Evolutionary conservation across 2,329 filamentous ascomycete genomes (phyloP).

Genomic region (Daldinia sp.): DNA sequence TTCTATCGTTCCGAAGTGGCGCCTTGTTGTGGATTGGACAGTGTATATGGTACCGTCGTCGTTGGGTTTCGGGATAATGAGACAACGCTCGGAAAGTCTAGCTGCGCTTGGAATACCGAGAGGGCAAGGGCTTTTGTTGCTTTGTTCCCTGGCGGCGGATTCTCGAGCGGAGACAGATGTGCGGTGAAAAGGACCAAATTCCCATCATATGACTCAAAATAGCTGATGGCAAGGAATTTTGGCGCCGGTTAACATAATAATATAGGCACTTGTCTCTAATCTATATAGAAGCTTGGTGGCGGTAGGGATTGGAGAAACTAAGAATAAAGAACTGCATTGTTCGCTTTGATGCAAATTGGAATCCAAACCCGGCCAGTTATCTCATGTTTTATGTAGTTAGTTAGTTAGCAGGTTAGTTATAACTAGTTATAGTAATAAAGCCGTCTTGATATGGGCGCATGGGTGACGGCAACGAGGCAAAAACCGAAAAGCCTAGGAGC

Average conservation of each 20-base stretch:
- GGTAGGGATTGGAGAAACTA: slow-evolving; percentile 11
- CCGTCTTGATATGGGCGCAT: neutral
- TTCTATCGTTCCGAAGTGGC: slow-evolving; percentile 17
- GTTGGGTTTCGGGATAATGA: slow-evolving; percentile 11
- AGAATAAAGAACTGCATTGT: slow-evolving; percentile 6
- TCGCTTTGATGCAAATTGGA: slow-evolving; percentile 13
- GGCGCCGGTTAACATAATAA: slow-evolving; percentile 15
- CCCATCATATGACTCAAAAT: slow-evolving; percentile 38
- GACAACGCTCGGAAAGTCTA: slow-evolving; percentile 8
- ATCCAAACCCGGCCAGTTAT: neutral
- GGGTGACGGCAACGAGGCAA: neutral
- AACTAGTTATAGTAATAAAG: neutral
- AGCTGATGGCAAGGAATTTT: slow-evolving; percentile 21
- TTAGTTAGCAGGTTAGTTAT: no score
- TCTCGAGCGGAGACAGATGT: slow-evolving; percentile 29
- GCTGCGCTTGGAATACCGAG: slow-evolving; percentile 23
- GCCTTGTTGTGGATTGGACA: slow-evolving; percentile 12
- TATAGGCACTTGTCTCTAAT: slow-evolving; percentile 12
- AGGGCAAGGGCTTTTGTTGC: slow-evolving; percentile 22
- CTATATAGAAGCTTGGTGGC: slow-evolving; percentile 30
- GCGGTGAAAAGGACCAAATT: slow-evolving; percentile 34
- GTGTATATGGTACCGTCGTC: slow-evolving; percentile 2
- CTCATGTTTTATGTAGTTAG: no score
- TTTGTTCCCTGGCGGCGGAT: slow-evolving; percentile 16
- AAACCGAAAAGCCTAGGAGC: neutral